A percentile compares a stretch with the other conserved stretches of the same genome.
Conservation (phyloP, 202 grass and related monocot genomes). For the Setaria viridis region DNA sequence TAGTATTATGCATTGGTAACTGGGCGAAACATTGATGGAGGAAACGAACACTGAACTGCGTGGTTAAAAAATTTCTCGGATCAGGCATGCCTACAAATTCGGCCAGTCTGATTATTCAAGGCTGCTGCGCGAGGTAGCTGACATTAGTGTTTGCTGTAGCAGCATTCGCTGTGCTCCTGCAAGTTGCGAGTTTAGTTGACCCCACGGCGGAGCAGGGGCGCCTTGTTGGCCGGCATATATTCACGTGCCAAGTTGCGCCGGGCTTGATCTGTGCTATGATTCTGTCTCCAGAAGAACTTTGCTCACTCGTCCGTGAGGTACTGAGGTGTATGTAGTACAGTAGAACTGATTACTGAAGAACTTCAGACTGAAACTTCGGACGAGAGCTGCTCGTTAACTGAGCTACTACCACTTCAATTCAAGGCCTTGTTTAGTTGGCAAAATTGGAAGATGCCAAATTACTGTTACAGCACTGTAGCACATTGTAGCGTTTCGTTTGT, state of each 20-base stretch:
- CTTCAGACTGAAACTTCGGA: too few species aligned
- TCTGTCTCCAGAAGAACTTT: neutral
- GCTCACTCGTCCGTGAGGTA: neutral
- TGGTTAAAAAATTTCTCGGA: neutral
- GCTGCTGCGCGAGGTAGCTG: neutral
- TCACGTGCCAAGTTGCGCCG: slow-evolving; percentile 32
- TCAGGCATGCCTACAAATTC: too few species aligned
- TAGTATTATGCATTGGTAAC: slow-evolving; percentile 7
- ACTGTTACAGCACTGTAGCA: too few species aligned
- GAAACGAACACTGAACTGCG: slow-evolving; percentile 28
- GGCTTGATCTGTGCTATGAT: neutral
- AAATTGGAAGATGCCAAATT: too few species aligned
- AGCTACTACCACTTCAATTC: too few species aligned
- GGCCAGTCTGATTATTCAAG: neutral
- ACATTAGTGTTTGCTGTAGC: neutral
- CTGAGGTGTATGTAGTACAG: neutral
- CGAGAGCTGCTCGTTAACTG: too few species aligned
- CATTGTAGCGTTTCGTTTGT: too few species aligned
- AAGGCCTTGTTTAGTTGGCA: too few species aligned
- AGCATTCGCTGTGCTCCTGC: neutral
- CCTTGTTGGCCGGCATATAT: neutral
- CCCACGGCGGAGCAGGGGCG: neutral
- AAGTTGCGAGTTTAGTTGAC: neutral
- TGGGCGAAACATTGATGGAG: neutral
- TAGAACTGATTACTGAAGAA: too few species aligned